A percentile compares a stretch with the other conserved stretches of the same genome.
phyloP scores from a whole-genome alignment of 305 asterid species.

The Fraxinus xanthoxyloides region DNA sequence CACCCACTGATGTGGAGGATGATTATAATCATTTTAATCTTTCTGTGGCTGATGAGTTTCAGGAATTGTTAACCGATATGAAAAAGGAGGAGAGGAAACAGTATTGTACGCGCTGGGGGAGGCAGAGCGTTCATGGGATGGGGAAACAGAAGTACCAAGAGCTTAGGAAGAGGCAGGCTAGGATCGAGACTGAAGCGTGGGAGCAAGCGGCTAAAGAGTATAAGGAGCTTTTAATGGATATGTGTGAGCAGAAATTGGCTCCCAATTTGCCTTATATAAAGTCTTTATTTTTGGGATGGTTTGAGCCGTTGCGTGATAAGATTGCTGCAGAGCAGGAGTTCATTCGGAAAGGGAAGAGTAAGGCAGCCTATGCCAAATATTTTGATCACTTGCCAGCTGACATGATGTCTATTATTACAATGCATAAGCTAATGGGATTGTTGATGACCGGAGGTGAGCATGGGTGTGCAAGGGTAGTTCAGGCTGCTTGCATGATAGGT shows the following conservation, averaged over 20 bases:
- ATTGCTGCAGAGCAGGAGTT: constrained; percentile 74
- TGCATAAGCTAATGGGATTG: constrained; percentile 83
- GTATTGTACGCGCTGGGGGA: constrained; percentile 32
- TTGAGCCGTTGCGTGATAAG: constrained; percentile 75
- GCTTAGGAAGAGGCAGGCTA: constrained; percentile 73
- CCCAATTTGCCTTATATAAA: constrained; percentile 94
- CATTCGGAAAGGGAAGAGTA: constrained; percentile 56
- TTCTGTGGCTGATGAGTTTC: constrained; percentile 45
- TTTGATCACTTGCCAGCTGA: constrained; percentile 81
- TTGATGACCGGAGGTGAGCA: constrained; percentile 79
- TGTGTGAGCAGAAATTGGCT: constrained; percentile 91
- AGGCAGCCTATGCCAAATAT: constrained; percentile 52
- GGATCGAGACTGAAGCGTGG: constrained; percentile 94
- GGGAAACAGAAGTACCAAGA: constrained; percentile 46
- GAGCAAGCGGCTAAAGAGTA: constrained; percentile 79
- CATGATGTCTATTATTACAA: constrained; percentile 90
- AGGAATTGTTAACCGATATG: constrained; percentile 50
- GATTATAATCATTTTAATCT: constrained; percentile 25
- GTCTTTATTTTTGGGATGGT: constrained; percentile 91
- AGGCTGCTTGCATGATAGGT: constrained; percentile 74
- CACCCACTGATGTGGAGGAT: constrained; percentile 55
- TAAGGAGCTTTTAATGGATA: constrained; percentile 73
- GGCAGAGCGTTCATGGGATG: constrained; percentile 35
- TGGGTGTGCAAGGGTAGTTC: constrained; percentile 71
- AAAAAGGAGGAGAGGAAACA: constrained; percentile 55